Base-by-base conservation (phyloP, 1,139 yeast species). In the Cylindricascospora bacillispora region DNA sequence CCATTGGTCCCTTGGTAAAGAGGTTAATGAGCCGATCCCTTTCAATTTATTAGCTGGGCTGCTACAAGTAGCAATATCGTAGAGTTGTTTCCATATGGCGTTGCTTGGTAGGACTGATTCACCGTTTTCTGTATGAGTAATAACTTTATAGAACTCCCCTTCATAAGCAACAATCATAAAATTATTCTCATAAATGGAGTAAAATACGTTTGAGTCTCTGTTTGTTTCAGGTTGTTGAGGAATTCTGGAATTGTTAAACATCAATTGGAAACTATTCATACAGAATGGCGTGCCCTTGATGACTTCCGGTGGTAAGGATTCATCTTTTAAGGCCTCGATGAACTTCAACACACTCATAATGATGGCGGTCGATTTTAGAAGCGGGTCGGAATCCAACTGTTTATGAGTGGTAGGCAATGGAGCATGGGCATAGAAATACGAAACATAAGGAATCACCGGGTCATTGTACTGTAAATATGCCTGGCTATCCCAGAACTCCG, bases 401-500 rank as follows among this genome's bases (percentile, higher is more conserved):
- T 52, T 42, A 38, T 70, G 69, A 37, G 58, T 50, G 22, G 67
- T 36, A 18, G 71, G 64, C 29, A 61, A 49, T 46, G 81, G 89
- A 56, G 73, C 76, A 63, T 86, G 95, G 32, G 78, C 70, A 59
- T 73, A 86, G 48, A 85, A 89, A 61, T 89, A 89, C 9, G 94
- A 81, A 24, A 83, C 95, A 52, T 75, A 85, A 11, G 97, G 97
- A 19, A 82, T 83, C 15, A 89, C 82, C 0, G 97, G 94, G 55
- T 83, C 97, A 44, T 93, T 71, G 60, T 83, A 85, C 24, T 81
- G 74, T 64, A 89, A 63, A 58, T 89, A 89, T 19, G 95, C 94
- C 45, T 79, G 83, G 48, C 81, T 81, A 56, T 86, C 94, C 98
- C 98, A 89, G 67, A 79, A 83, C 38, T 73, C 79, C 32, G 82